Evolutionary conservation across 371 early-diverging fungal species (phyloP), one percentile per base, ranked within the genome.

Genomic region (Circinella umbellata): DNA sequence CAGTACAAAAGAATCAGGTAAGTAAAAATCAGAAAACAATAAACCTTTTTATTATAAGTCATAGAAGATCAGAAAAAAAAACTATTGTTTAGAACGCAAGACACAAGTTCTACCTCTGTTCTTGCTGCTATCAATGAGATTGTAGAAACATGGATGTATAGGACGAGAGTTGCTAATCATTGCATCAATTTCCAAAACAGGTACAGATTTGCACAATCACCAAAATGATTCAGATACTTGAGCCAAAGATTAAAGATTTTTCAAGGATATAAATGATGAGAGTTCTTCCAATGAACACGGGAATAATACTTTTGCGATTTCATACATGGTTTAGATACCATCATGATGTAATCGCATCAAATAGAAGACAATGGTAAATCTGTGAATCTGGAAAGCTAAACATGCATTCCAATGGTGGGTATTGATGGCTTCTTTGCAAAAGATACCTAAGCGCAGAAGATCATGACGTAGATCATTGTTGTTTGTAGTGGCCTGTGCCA

Each of bases 281-380:
- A 57, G 20, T 20, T 34, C 57, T n/a, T 69, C 51, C 35, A 71
- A 67, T 8, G 67, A 71, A 11, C 20, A 36, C 9, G 67, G 67
- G 61, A 75, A 71, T 46, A 67, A 62, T 36, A 74, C 53, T 47
- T 66, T 64, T 51, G 66, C 66, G 66, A 75, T 75, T 71, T 75
- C 67, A 57, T 68, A 71, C 69, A 74, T 74, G 13, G 66, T 48
- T 47, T 74, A 69, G 15, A 74, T 68, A 38, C 71, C 75, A 71
- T 71, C 71, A 55, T 69, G 71, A 55, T 17, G 63, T 38, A 63
- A 17, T 61, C 69, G 63, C 48, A 42, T 53, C 63, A 63, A 63
- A 15, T 34, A 68, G 42, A 53, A 63, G n/a, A 3, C 3, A 57
- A 57, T 57, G 57, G 57, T 57, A 34, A 57, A 57, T 20, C 63